These are phyloP conservation scores for Earliella scabrosa DNA, from an alignment of 1,284 basidiomycete species.

Conservation along the genomic window DNA sequence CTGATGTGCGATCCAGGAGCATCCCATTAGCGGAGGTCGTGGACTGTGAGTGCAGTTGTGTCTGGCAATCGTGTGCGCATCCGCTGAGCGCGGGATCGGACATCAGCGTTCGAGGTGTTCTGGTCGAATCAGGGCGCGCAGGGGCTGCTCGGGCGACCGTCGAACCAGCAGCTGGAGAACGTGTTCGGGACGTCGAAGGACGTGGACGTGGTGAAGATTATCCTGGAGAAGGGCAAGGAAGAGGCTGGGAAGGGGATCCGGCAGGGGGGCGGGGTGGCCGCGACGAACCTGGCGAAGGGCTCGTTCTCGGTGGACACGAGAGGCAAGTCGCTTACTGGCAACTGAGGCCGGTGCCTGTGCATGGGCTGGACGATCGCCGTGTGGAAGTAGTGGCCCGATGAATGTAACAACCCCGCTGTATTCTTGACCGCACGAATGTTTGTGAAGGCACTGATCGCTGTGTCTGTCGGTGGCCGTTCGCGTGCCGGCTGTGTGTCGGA, in stretches of 20 bases:
- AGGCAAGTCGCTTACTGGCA: constrained; percentile 37
- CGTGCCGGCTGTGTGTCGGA: not conserved
- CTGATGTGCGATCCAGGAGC: constrained; percentile 44
- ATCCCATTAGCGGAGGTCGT: constrained; percentile 73
- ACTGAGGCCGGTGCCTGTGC: constrained; percentile 6
- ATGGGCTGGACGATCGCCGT: not conserved
- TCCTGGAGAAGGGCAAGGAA: constrained; percentile 65
- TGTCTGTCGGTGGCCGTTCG: not conserved
- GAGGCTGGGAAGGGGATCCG: constrained; percentile 53
- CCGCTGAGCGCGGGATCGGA: not conserved
- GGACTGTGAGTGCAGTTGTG: constrained; percentile 60
- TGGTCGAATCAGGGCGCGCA: constrained; percentile 72
- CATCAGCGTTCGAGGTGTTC: constrained; percentile 49
- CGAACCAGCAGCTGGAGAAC: constrained; percentile 78
- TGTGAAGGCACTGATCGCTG: not conserved
- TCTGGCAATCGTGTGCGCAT: constrained; percentile 32
- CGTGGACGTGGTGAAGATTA: constrained; percentile 57
- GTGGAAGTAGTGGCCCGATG: not conserved
- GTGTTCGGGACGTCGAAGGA: constrained; percentile 71
- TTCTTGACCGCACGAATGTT: not conserved
- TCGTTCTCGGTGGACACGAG: constrained; percentile 44
- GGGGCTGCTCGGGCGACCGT: constrained; percentile 70
- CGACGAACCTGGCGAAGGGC: constrained; percentile 44
- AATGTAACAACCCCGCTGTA: not conserved
- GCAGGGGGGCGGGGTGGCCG: constrained; percentile 29